A percentile compares a stretch with the other conserved stretches of the same genome.
phyloP scores from a whole-genome alignment of 306 rosid species.

The Cucumis melo region DNA sequence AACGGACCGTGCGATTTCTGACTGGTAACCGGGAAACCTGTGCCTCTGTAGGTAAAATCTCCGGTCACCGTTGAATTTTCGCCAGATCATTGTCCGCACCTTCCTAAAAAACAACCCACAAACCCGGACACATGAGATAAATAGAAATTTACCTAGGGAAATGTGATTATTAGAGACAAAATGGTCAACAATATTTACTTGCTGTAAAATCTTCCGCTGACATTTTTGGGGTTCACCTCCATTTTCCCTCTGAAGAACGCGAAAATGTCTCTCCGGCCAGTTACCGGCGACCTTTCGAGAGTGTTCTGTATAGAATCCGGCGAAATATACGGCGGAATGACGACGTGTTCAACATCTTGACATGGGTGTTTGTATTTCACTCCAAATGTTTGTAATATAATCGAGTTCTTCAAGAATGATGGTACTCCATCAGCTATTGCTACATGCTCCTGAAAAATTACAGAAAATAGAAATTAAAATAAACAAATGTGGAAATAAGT shows the following conservation, averaged over 20 bases:
- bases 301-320: conserved; percentile 37
- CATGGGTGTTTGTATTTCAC: conserved; percentile 60
- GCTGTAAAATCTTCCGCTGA: conserved; percentile 93
- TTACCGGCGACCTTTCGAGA: conserved; percentile 24
- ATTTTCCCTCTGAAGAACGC: conserved; percentile 89
- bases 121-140: not conserved
- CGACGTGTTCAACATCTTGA: conserved; percentile 74
- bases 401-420: conserved; percentile 50
- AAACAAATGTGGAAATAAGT: not conserved
- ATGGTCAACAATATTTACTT: conserved; percentile 29
- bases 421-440: conserved; percentile 76
- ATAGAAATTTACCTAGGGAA: not conserved
- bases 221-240: conserved; percentile 89
- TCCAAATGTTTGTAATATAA: conserved; percentile 82
- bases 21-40: conserved; percentile 76
- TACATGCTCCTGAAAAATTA: conserved; percentile 48
- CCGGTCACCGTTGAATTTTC: conserved; percentile 51
- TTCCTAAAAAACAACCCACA: conserved; percentile 25
- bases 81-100: conserved; percentile 69
- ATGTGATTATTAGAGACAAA: not conserved
- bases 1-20: conserved; percentile 63
- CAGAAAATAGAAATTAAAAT: not conserved
- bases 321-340: conserved; percentile 73
- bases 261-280: conserved; percentile 59
- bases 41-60: conserved; percentile 58